Evolutionary conservation across 805 yeast species (phyloP).

Genomic region (Monosporozyma siamensis): DNA sequence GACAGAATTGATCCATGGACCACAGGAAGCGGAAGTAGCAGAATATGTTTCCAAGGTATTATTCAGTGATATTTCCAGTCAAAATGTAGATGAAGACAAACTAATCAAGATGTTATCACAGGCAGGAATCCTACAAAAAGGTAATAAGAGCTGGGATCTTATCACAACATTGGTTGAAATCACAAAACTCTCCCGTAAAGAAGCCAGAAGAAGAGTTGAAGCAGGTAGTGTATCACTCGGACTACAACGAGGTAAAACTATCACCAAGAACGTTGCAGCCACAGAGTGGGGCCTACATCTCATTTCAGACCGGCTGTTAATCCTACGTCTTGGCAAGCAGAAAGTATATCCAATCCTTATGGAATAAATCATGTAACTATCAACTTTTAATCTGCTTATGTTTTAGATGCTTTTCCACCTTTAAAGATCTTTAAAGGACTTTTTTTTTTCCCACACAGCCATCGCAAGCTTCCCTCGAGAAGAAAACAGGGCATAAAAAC

Average conservation of each 20-base stretch:
- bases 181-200: slow-evolving; percentile 39
- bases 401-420: neutral
- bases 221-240: slow-evolving; percentile 74
- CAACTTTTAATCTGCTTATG: neutral
- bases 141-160: slow-evolving; percentile 8
- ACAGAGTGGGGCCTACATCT: slow-evolving; percentile 41
- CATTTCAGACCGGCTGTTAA: slow-evolving; percentile 49
- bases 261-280: slow-evolving; percentile 33
- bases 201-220: slow-evolving; percentile 50
- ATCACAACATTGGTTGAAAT: neutral
- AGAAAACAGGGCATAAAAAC: neutral
- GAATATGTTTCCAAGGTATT: slow-evolving; percentile 56
- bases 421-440: neutral
- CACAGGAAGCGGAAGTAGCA: slow-evolving; percentile 61
- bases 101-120: slow-evolving; percentile 13
- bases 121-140: slow-evolving; percentile 25
- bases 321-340: slow-evolving; percentile 69
- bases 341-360: slow-evolving; percentile 18
- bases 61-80: slow-evolving; percentile 28
- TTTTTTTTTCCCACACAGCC: neutral
- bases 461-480: neutral
- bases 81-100: slow-evolving; percentile 8
- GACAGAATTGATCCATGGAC: slow-evolving; percentile 81
- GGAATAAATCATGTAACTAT: neutral
- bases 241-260: slow-evolving; percentile 43